Conservation (phyloP, 192 early-diverging fungal genomes). For the Coemansia sp. region DNA sequence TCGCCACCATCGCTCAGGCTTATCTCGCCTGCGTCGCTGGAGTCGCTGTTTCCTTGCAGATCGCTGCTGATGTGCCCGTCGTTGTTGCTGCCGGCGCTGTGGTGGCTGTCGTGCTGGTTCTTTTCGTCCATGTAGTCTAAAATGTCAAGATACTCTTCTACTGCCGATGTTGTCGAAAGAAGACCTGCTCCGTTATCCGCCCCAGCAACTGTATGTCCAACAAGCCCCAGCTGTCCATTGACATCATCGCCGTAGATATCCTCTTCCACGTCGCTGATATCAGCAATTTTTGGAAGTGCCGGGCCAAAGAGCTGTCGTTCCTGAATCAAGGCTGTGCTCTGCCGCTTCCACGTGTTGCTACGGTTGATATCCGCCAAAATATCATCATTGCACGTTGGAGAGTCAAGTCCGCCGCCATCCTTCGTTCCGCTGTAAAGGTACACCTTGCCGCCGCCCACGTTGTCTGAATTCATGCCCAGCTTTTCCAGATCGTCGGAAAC, state of each 20-base stretch:
- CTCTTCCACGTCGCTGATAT: slow-evolving; percentile 22
- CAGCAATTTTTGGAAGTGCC: slow-evolving; percentile 30
- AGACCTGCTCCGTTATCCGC: neutral
- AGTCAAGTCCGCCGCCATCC: slow-evolving; percentile 7
- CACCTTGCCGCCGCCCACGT: slow-evolving; percentile 5
- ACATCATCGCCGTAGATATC: neutral
- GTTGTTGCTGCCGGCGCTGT: slow-evolving; percentile 10
- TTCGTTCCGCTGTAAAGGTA: slow-evolving; percentile 1
- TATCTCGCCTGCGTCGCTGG: slow-evolving; percentile 16
- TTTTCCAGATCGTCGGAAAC: neutral
- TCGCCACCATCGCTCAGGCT: slow-evolving; percentile 20
- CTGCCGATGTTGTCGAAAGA: slow-evolving; percentile 8
- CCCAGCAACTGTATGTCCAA: neutral
- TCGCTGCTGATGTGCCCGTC: slow-evolving; percentile 55
- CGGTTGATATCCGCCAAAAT: slow-evolving; percentile 25
- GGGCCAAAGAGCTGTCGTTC: slow-evolving; percentile 39
- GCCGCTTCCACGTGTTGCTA: slow-evolving; percentile 47
- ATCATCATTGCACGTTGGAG: slow-evolving; percentile 20
- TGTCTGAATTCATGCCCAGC: neutral
- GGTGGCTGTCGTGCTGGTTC: neutral
- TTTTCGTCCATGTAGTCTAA: slow-evolving; percentile 39
- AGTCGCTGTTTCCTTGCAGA: slow-evolving; percentile 30
- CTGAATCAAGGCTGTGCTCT: slow-evolving; percentile 34
- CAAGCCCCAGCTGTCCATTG: neutral
- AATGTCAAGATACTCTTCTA: slow-evolving; percentile 49